These are phyloP conservation scores for Cucurbita pepo DNA, from an alignment of 306 rosid genomes.

Conservation along the genomic window DNA sequence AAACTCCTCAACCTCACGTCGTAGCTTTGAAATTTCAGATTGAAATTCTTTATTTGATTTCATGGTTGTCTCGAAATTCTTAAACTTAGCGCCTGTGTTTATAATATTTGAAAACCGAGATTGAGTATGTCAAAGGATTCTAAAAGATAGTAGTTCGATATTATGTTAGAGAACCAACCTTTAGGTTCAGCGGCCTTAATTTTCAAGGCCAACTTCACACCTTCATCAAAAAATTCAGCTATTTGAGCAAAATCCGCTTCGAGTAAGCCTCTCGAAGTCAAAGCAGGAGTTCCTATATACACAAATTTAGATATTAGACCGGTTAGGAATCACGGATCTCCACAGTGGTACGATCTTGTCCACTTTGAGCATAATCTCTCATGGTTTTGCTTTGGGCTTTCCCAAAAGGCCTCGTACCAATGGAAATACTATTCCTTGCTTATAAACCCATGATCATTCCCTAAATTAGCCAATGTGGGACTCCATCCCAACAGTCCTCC, in stretches of 20 bases:
- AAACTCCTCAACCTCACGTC: conserved; percentile 56
- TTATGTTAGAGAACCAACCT: conserved; percentile 23
- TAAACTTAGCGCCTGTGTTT: conserved; percentile 64
- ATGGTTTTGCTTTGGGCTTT: too few relatives aligned
- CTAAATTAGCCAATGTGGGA: too few relatives aligned
- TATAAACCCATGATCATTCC: too few relatives aligned
- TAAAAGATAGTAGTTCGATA: background rate
- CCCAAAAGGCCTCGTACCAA: too few relatives aligned
- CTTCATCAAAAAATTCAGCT: conserved; percentile 71
- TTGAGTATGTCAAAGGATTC: background rate
- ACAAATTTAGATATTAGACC: background rate
- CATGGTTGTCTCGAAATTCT: conserved; percentile 66
- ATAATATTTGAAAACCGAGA: conserved; percentile 6
- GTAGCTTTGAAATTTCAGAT: conserved; percentile 50
- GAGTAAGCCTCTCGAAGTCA: conserved; percentile 79
- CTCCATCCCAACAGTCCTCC: too few relatives aligned
- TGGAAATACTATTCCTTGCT: too few relatives aligned
- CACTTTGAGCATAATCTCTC: too few relatives aligned
- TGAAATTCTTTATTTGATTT: conserved; percentile 44
- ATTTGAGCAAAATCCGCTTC: conserved; percentile 75
- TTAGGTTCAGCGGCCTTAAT: conserved; percentile 41
- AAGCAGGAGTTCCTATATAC: conserved; percentile 78
- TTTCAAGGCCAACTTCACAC: conserved; percentile 76
- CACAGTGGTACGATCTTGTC: too few relatives aligned
- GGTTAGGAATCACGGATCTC: too few relatives aligned